Evolutionary conservation across 176 grass and related monocot genomes (phyloP).

Genomic region (Phragmites australis): DNA sequence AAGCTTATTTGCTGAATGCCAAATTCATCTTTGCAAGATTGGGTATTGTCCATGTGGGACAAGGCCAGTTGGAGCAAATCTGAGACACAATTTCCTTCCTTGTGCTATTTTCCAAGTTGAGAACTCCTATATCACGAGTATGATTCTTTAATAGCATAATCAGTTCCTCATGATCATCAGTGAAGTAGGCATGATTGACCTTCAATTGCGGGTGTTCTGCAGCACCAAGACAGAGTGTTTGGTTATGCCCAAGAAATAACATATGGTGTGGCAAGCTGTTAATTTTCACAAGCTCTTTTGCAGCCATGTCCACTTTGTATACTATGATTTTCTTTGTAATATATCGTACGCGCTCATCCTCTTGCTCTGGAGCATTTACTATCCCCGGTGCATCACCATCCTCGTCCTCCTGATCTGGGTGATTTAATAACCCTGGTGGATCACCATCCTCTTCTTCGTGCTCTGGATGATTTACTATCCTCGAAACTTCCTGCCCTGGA

Average conservation of each 20-base stretch:
- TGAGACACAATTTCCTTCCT: neutral
- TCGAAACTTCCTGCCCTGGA: neutral
- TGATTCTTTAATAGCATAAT: neutral
- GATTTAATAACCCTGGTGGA: too few relatives aligned
- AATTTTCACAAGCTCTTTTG: neutral
- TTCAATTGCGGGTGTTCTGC: neutral
- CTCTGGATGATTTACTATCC: neutral
- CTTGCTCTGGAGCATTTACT: neutral
- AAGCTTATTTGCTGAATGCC: neutral
- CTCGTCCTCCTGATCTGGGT: neutral
- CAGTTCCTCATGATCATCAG: neutral
- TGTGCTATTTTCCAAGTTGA: neutral
- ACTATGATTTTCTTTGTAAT: neutral
- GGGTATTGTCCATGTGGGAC: neutral
- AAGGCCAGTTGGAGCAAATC: slow-evolving; percentile 18
- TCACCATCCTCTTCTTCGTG: neutral
- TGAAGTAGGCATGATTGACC: slow-evolving; percentile 16
- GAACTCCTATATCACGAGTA: neutral
- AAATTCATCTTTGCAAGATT: neutral
- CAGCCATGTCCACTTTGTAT: neutral
- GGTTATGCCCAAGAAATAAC: slow-evolving; percentile 17
- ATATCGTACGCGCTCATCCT: neutral
- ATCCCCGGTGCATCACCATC: neutral
- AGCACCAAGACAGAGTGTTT: neutral
- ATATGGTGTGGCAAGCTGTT: neutral